phyloP scores from a whole-genome alignment of 768 basidiomycete species.

The Amanita fuliginea region DNA sequence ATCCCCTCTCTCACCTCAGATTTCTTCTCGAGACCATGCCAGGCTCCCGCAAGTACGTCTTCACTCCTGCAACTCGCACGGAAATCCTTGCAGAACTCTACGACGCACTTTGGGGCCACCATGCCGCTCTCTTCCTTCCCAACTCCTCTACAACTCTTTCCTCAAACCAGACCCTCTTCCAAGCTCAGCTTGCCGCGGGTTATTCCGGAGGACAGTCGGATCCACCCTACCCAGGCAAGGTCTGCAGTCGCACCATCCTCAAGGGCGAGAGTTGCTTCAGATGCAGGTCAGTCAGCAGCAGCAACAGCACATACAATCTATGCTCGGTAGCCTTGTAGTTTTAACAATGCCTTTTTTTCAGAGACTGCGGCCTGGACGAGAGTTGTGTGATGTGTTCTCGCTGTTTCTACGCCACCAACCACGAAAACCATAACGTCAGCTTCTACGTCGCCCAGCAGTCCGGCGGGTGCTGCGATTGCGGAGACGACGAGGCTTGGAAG shows the following conservation, averaged over 20 bases:
- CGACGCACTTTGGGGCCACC: slow-evolving; percentile 71
- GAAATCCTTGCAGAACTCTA: slow-evolving; percentile 79
- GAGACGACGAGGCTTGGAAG: slow-evolving; percentile 85
- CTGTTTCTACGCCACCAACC: slow-evolving; percentile 86
- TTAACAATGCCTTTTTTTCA: slow-evolving; percentile 22
- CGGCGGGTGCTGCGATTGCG: slow-evolving; percentile 92
- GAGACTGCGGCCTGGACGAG: slow-evolving; percentile 86
- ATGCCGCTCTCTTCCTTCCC: slow-evolving; percentile 63
- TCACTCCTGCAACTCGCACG: slow-evolving; percentile 62
- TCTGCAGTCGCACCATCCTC: slow-evolving; percentile 80
- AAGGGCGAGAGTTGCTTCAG: slow-evolving; percentile 90
- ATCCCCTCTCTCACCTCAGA: slow-evolving; percentile 62
- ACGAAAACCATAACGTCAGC: slow-evolving; percentile 80
- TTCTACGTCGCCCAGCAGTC: slow-evolving; percentile 91
- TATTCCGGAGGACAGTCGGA: slow-evolving; percentile 52
- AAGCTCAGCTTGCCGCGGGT: slow-evolving; percentile 50
- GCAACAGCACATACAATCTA: too few species aligned
- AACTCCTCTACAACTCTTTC: slow-evolving; percentile 53
- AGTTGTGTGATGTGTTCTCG: slow-evolving; percentile 83
- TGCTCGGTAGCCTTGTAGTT: background rate
- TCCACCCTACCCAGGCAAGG: slow-evolving; percentile 51
- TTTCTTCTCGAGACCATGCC: slow-evolving; percentile 77
- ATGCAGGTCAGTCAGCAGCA: slow-evolving; percentile 75
- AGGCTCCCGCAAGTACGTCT: slow-evolving; percentile 65
- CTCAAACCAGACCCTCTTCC: slow-evolving; percentile 52